Evolutionary conservation across 768 basidiomycete genomes (phyloP).

Genomic region (Calocera cornea): DNA sequence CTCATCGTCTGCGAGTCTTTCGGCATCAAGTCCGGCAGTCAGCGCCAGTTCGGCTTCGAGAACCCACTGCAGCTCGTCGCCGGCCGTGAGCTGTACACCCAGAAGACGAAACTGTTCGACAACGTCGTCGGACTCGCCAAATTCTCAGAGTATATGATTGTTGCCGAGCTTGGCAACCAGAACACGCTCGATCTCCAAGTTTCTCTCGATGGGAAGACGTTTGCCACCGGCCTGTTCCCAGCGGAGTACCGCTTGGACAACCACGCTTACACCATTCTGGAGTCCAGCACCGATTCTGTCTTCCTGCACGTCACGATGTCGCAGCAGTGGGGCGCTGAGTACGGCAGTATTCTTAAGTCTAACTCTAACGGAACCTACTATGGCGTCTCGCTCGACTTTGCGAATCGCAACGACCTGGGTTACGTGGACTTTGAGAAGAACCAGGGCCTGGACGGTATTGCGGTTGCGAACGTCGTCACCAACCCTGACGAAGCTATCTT

Average conservation of each 20-base stretch:
- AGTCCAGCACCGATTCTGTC: slow-evolving; percentile 82
- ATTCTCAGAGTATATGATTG: slow-evolving; percentile 92
- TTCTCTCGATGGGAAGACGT: slow-evolving; percentile 76
- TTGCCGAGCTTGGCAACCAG: slow-evolving; percentile 62
- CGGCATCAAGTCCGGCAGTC: slow-evolving; percentile 64
- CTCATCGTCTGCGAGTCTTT: slow-evolving; percentile 92
- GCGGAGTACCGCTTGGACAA: slow-evolving; percentile 80
- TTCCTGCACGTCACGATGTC: slow-evolving; percentile 96
- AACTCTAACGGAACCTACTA: slow-evolving; percentile 99
- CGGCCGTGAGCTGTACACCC: slow-evolving; percentile 57
- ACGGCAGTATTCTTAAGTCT: slow-evolving; percentile 87
- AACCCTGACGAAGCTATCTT: slow-evolving; percentile 66
- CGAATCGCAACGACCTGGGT: slow-evolving; percentile 76
- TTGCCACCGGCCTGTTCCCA: slow-evolving; percentile 81
- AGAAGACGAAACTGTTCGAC: slow-evolving; percentile 66
- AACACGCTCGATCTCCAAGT: slow-evolving; percentile 72
- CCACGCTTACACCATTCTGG: slow-evolving; percentile 85
- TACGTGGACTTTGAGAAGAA: slow-evolving; percentile 98
- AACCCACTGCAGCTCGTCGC: slow-evolving; percentile 70
- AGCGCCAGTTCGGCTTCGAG: slow-evolving; percentile 38
- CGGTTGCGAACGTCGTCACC: slow-evolving; percentile 76
- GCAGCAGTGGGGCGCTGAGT: slow-evolving; percentile 53
- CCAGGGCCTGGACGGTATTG: slow-evolving; percentile 89
- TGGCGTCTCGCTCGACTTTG: slow-evolving; percentile 69
- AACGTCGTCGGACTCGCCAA: slow-evolving; percentile 89